Conservation (phyloP, 2,329 filamentous ascomycete genomes). For the Aureobasidium leucospermi region DNA sequence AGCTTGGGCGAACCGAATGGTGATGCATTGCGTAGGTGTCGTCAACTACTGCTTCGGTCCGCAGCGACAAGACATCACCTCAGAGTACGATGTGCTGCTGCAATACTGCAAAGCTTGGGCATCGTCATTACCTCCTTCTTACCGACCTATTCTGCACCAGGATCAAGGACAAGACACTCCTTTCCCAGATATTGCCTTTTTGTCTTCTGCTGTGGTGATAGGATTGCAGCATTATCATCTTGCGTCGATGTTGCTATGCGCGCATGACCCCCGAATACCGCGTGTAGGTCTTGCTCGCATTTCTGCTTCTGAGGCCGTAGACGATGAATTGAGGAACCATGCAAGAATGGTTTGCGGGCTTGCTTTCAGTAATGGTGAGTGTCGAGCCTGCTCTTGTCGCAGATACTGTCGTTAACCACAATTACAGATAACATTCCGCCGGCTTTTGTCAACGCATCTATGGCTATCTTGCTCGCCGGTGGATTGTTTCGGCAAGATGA, state of each 20-base stretch:
- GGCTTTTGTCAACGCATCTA: conserved; percentile 35
- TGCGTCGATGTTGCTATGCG: conserved; percentile 49
- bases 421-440: conserved; percentile 40
- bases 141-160: neutral
- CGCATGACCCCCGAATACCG: conserved; percentile 49
- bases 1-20: conserved; percentile 54
- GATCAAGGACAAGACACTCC: conserved; percentile 31
- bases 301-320: conserved; percentile 34
- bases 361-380: conserved; percentile 42
- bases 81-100: neutral
- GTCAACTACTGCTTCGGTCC: conserved; percentile 54
- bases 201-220: conserved; percentile 47
- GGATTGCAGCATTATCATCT: conserved; percentile 55
- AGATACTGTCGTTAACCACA: no score
- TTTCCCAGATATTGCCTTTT: conserved; percentile 54
- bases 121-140: neutral
- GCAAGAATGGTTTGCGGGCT: conserved; percentile 51
- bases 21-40: conserved; percentile 57
- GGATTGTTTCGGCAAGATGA: conserved; percentile 17
- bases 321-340: conserved; percentile 38
- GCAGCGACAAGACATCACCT: neutral
- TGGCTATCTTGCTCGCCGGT: conserved; percentile 32
- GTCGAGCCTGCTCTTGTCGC: neutral
- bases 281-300: conserved; percentile 38
- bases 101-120: neutral